Evolutionary conservation across 1,284 basidiomycete genomes (phyloP).

Genomic region (Heterobasidion occidentale): DNA sequence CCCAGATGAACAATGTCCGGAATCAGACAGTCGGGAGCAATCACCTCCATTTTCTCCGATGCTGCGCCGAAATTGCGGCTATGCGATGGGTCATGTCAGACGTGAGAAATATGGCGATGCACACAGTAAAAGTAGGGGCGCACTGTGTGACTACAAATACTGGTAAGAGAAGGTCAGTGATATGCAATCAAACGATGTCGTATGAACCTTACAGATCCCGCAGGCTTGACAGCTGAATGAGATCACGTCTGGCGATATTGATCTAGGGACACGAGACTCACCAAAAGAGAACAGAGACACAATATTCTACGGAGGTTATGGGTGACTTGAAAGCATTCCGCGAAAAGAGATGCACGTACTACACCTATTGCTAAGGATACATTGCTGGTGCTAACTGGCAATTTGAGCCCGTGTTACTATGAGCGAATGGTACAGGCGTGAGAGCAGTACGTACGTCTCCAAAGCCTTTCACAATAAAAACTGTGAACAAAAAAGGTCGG

Average conservation of each 20-base stretch:
- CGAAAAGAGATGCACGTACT: neutral
- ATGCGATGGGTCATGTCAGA: neutral
- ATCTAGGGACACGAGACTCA: neutral
- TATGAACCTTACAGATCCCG: neutral
- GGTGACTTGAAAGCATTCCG: neutral
- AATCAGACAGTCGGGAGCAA: neutral
- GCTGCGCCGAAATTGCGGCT: neutral
- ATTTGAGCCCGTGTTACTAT: neutral
- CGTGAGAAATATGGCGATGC: neutral
- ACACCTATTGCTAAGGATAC: neutral
- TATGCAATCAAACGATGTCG: neutral
- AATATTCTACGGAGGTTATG: neutral
- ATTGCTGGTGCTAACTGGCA: neutral
- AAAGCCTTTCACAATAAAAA: neutral
- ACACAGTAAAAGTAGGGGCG: neutral
- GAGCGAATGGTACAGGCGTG: neutral
- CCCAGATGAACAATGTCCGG: neutral
- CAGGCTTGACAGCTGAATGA: neutral
- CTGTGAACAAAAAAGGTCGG: neutral
- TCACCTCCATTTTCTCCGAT: neutral
- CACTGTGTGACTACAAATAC: neutral
- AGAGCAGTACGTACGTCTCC: neutral
- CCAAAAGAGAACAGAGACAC: neutral
- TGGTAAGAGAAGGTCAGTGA: neutral
- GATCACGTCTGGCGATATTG: neutral